These are phyloP conservation scores for Trebouxiophyceae sp. DNA, from an alignment of 163 green algal genomes.

Conservation along the genomic window DNA sequence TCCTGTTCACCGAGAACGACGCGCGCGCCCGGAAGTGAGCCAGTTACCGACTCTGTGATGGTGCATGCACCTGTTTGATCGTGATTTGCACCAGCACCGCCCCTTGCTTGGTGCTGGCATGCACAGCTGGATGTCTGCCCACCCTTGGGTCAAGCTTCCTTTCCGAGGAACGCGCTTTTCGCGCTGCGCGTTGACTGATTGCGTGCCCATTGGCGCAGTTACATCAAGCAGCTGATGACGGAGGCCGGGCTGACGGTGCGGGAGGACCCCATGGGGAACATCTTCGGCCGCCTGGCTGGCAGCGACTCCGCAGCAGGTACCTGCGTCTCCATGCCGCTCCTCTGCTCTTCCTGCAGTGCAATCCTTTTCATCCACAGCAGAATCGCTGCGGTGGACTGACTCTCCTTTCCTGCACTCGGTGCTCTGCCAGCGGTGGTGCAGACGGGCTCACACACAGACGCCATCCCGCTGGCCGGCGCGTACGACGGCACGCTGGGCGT, in stretches of 20 bases:
- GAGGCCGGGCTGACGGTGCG: conserved; percentile 51
- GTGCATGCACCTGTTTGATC: too few species aligned
- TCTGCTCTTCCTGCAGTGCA: too few species aligned
- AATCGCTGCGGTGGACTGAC: too few species aligned
- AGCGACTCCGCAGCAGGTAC: conserved; percentile 26
- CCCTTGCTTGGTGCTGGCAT: too few species aligned
- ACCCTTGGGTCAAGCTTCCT: too few species aligned
- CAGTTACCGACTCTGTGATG: not conserved
- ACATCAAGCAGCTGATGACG: conserved; percentile 76
- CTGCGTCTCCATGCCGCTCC: not conserved
- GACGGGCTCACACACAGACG: conserved; percentile 89
- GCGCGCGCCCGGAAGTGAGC: conserved; percentile 48
- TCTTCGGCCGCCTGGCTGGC: conserved; percentile 76
- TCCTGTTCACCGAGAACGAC: conserved; percentile 85
- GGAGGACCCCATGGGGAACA: conserved; percentile 89
- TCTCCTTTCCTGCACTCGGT: too few species aligned
- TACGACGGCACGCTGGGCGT: conserved; percentile 95
- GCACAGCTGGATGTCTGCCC: too few species aligned
- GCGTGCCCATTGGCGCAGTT: too few species aligned
- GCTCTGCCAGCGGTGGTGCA: conserved; percentile 56
- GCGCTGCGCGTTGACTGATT: too few species aligned
- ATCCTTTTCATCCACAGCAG: too few species aligned
- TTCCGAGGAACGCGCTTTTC: too few species aligned
- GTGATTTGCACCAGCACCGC: too few species aligned
- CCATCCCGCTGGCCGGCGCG: conserved; percentile 84